A percentile compares a stretch with the other conserved stretches of the same genome.
Evolutionary conservation across 2,329 filamentous ascomycete species (phyloP).

Genomic region (Myrmaecium sp.): DNA sequence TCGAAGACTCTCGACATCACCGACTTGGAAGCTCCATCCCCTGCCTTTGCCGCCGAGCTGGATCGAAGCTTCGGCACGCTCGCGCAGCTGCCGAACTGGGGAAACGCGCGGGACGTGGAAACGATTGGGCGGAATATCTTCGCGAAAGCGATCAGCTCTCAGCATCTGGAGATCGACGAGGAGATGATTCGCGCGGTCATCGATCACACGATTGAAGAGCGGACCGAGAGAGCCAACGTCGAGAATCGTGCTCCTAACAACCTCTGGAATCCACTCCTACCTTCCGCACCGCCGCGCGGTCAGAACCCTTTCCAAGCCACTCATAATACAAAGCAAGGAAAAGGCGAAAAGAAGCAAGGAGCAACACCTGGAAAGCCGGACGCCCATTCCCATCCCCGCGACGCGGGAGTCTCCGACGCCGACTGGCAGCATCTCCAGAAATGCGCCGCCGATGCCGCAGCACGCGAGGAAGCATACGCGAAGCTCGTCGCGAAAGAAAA

Average conservation of each 20-base stretch:
- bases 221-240: conserved; percentile 9
- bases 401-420: conserved; percentile 41
- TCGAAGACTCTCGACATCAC: conserved; percentile 16
- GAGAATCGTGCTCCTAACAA: too few relatives aligned
- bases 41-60: conserved; percentile 7
- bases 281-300: conserved; percentile 3
- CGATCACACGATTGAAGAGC: conserved; percentile 18
- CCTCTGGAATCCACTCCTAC: too few relatives aligned
- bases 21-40: conserved; percentile 9
- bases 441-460: conserved; percentile 24
- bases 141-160: conserved; percentile 13
- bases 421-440: conserved; percentile 43
- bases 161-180: conserved; percentile 10
- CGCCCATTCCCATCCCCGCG: conserved; percentile 21
- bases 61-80: conserved; percentile 24
- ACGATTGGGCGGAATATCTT: conserved; percentile 37
- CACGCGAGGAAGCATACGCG: conserved; percentile 21
- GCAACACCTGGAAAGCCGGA: background rate
- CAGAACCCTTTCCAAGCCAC: conserved; percentile 4
- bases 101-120: conserved; percentile 45
- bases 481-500: conserved; percentile 7
- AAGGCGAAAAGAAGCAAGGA: conserved; percentile 3
- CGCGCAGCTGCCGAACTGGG: conserved; percentile 35
- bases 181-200: conserved; percentile 11
- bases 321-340: conserved; percentile 1